Evolutionary conservation across 768 basidiomycete species (phyloP).

Genomic region (Russula griseocarnosa): DNA sequence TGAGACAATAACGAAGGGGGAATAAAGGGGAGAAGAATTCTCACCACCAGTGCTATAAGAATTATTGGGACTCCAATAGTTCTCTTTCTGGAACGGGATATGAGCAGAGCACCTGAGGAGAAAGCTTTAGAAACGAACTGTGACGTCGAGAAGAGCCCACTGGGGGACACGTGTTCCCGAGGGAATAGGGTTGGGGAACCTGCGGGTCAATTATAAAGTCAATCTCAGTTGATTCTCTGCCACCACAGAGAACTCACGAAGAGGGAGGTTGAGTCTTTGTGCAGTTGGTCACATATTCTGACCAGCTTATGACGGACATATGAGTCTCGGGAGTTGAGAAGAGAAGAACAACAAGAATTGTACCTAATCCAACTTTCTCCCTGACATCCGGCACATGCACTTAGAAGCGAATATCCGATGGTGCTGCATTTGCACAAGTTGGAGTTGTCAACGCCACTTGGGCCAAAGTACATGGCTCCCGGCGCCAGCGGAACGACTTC

Average conservation of each 20-base stretch:
- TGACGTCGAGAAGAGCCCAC: conserved; percentile 4
- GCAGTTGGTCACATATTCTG: not conserved
- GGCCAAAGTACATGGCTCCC: not conserved
- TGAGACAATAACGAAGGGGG: not conserved
- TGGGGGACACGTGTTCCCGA: not conserved
- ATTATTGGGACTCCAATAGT: not conserved
- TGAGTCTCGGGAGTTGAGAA: not conserved
- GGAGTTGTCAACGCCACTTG: not conserved
- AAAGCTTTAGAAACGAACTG: not conserved
- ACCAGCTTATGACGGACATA: not conserved
- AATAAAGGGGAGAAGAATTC: not conserved
- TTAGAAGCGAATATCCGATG: not conserved
- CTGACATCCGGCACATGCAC: conserved; percentile 16
- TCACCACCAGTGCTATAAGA: not conserved
- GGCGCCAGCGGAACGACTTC: not conserved
- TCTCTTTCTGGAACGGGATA: not conserved
- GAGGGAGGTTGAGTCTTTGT: not conserved
- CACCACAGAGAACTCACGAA: not conserved
- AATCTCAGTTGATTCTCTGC: not conserved
- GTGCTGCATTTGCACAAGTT: conserved; percentile 8
- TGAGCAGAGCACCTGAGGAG: not conserved
- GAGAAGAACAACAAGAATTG: not conserved
- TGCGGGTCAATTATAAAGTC: not conserved
- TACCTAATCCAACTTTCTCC: not conserved
- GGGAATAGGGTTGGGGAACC: conserved; percentile 12